Conservation (phyloP, 257 asterid genomes). For the Plantago ovata region DNA sequence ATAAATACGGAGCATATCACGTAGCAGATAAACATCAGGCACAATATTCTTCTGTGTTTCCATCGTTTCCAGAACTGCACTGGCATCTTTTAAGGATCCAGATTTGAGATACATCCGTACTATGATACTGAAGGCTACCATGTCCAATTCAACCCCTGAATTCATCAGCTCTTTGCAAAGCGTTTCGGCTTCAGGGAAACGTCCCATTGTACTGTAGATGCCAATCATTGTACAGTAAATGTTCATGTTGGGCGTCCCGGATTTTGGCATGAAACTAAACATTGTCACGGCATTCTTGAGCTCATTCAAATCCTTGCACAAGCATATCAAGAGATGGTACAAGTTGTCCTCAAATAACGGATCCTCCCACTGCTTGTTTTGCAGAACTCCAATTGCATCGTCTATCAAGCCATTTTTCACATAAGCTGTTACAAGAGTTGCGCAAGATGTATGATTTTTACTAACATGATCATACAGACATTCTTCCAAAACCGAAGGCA, state of each 20-base stretch:
- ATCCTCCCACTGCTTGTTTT: slow-evolving; percentile 71
- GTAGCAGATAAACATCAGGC: slow-evolving; percentile 85
- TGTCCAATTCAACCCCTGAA: slow-evolving; percentile 55
- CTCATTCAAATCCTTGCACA: slow-evolving; percentile 71
- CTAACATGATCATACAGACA: slow-evolving; percentile 55
- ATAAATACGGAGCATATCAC: slow-evolving; percentile 76
- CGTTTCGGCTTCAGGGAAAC: slow-evolving; percentile 59
- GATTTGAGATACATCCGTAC: slow-evolving; percentile 74
- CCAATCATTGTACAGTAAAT: slow-evolving; percentile 81
- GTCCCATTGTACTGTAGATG: slow-evolving; percentile 54
- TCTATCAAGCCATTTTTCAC: slow-evolving; percentile 56
- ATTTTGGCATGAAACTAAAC: slow-evolving; percentile 58
- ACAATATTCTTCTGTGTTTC: slow-evolving; percentile 52
- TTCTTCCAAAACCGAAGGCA: slow-evolving; percentile 50
- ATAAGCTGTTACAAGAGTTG: slow-evolving; percentile 64
- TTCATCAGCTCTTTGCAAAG: slow-evolving; percentile 47
- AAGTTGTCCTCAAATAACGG: slow-evolving; percentile 66
- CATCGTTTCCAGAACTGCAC: slow-evolving; percentile 55
- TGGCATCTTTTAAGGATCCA: slow-evolving; percentile 59
- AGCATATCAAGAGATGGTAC: slow-evolving; percentile 79
- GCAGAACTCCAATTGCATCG: slow-evolving; percentile 54
- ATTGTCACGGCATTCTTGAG: slow-evolving; percentile 59
- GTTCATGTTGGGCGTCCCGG: slow-evolving; percentile 62
- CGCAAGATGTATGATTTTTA: slow-evolving; percentile 55
- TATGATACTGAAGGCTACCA: slow-evolving; percentile 67